Percentiles rank a stretch among this genome's conserved stretches.
phyloP scores from a whole-genome alignment of 768 basidiomycete genomes.

The Boletus tomentosulus region DNA sequence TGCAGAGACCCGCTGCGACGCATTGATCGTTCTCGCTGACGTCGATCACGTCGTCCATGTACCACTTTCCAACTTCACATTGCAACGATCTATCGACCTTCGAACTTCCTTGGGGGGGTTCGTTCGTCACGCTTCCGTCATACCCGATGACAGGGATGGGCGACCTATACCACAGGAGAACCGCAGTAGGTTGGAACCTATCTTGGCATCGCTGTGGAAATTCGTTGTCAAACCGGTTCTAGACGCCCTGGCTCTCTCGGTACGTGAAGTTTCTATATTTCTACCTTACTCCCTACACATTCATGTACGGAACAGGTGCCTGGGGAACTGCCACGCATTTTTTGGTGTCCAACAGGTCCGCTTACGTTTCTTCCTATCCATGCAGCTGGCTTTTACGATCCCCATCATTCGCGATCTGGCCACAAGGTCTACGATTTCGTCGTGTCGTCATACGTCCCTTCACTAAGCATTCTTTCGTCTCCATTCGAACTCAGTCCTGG shows the following conservation, averaged over 20 bases:
- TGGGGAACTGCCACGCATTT: background rate
- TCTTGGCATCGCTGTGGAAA: slow-evolving; percentile 6
- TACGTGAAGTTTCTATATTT: background rate
- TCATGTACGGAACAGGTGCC: background rate
- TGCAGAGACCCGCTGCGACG: background rate
- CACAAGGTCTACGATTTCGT: slow-evolving; percentile 1
- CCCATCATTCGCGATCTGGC: background rate
- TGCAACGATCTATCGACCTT: background rate
- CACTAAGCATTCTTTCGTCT: slow-evolving; percentile 18
- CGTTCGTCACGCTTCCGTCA: background rate
- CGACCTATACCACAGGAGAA: background rate
- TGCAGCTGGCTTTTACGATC: background rate
- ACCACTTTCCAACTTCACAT: background rate
- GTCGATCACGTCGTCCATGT: background rate
- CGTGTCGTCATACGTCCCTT: slow-evolving; percentile 27
- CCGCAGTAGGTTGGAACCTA: background rate
- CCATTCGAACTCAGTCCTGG: background rate
- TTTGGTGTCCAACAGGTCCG: slow-evolving; percentile 1
- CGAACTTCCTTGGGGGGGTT: background rate
- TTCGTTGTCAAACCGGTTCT: slow-evolving; percentile 4
- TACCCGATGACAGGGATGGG: background rate
- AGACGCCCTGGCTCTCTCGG: background rate
- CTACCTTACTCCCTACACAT: background rate
- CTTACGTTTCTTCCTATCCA: slow-evolving; percentile 1
- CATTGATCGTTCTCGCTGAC: background rate